These are phyloP conservation scores for Xylaria sp. DNA, from an alignment of 495 filamentous ascomycete genomes.

Conservation along the genomic window DNA sequence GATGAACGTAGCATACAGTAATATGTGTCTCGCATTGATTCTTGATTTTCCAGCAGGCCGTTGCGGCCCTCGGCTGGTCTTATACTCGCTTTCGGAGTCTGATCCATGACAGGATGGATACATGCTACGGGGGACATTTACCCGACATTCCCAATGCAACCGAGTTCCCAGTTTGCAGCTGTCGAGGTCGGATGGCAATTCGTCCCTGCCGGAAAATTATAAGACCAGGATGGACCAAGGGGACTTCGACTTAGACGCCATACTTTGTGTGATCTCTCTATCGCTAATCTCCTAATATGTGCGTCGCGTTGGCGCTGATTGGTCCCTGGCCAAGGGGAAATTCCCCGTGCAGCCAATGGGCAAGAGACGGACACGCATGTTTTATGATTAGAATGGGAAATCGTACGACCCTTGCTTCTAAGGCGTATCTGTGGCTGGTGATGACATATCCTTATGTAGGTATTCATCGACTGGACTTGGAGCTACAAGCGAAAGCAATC, in stretches of 20 bases:
- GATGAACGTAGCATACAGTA: not conserved
- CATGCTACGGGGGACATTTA: too few species aligned
- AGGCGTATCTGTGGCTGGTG: not conserved
- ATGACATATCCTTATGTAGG: not conserved
- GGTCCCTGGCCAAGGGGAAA: not conserved
- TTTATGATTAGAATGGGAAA: not conserved
- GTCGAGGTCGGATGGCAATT: not conserved
- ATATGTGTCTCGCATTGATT: not conserved
- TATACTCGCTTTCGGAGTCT: not conserved
- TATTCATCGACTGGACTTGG: not conserved
- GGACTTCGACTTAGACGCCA: not conserved
- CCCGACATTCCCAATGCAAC: not conserved
- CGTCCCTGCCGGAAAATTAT: not conserved
- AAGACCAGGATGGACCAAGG: slow-evolving; percentile 7
- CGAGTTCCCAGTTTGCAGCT: not conserved
- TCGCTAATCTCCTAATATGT: slow-evolving; percentile 23
- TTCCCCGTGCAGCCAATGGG: slow-evolving; percentile 2
- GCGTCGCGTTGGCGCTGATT: slow-evolving; percentile 9
- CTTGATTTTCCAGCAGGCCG: not conserved
- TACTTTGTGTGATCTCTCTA: slow-evolving; percentile 1
- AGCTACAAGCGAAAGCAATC: not conserved
- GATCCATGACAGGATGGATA: too few species aligned
- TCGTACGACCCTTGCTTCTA: slow-evolving; percentile 20
- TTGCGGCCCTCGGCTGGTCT: not conserved
- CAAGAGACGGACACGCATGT: not conserved